phyloP scores from a whole-genome alignment of 306 rosid species.

The Lathyrus sativus region DNA sequence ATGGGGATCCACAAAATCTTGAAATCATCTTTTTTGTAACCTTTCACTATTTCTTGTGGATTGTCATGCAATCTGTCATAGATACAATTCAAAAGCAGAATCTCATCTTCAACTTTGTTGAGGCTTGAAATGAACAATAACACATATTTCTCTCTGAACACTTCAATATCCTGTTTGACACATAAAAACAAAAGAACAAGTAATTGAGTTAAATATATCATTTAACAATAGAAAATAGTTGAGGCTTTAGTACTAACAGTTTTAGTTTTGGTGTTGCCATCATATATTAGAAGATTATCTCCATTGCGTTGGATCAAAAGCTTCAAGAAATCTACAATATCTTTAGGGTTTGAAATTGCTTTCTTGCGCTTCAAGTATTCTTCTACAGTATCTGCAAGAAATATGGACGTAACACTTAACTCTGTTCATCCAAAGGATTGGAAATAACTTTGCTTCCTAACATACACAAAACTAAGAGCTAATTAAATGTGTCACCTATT shows the following conservation, averaged over 20 bases:
- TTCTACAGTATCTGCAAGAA: slow-evolving; percentile 32
- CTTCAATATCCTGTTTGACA: slow-evolving; percentile 39
- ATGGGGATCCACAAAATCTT: slow-evolving; percentile 42
- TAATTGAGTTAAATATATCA: neutral
- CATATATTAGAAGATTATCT: slow-evolving; percentile 28
- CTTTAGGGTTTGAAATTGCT: slow-evolving; percentile 38
- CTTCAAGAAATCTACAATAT: slow-evolving; percentile 41
- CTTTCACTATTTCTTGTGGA: slow-evolving; percentile 29
- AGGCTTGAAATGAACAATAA: slow-evolving; percentile 42
- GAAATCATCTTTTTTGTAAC: slow-evolving; percentile 43
- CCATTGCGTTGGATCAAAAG: slow-evolving; percentile 35
- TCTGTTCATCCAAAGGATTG: neutral
- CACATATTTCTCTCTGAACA: slow-evolving; percentile 32
- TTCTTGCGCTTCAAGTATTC: slow-evolving; percentile 33
- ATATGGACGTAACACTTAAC: slow-evolving; percentile 9
- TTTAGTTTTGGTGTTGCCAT: slow-evolving; percentile 23
- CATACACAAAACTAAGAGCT: slow-evolving; percentile 1
- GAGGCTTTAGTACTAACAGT: slow-evolving; percentile 14
- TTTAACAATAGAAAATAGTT: neutral
- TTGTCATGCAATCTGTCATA: slow-evolving; percentile 34
- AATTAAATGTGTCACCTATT: slow-evolving; percentile 28
- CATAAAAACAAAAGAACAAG: slow-evolving; percentile 3
- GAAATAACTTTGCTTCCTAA: neutral
- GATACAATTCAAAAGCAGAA: slow-evolving; percentile 41
- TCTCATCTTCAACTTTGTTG: slow-evolving; percentile 41